Percentiles rank a stretch among this genome's conserved stretches.
Conservation (phyloP, 139 green algal species). For the Chlamydomonas sphaeroides region DNA sequence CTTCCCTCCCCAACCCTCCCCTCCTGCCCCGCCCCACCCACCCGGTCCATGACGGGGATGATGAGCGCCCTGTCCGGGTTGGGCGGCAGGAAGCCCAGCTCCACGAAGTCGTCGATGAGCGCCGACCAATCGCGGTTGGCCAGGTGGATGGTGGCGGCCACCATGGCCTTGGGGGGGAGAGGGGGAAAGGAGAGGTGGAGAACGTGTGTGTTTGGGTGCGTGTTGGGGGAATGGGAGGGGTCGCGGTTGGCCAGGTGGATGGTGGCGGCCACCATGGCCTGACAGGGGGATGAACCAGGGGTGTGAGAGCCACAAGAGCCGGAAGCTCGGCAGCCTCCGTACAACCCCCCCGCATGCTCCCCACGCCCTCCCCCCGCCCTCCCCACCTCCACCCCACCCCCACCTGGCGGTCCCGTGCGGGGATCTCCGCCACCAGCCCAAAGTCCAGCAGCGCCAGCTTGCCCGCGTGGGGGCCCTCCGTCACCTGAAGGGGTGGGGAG, state of each 20-base stretch:
- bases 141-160: constrained; percentile 83
- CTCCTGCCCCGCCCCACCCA: neutral
- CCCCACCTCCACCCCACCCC: neutral
- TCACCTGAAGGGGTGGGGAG: constrained; percentile 51
- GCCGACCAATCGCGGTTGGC: constrained; percentile 81
- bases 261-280: constrained; percentile 74
- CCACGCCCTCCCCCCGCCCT: neutral
- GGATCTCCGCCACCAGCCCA: constrained; percentile 85
- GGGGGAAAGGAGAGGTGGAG: neutral
- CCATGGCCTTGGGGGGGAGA: constrained; percentile 72
- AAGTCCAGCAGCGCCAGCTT: constrained; percentile 91
- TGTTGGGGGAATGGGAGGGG: neutral
- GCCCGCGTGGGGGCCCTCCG: constrained; percentile 75
- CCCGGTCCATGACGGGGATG: constrained; percentile 80
- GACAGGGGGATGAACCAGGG: neutral
- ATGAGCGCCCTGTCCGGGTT: constrained; percentile 54
- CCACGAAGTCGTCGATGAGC: constrained; percentile 88
- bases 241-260: constrained; percentile 88
- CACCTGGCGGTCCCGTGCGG: constrained; percentile 27
- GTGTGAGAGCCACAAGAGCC: too few species aligned
- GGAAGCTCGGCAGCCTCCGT: too few species aligned
- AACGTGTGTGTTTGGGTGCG: neutral
- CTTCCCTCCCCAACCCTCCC: neutral
- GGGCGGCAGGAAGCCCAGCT: constrained; percentile 80
- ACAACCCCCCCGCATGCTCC: neutral